Base-by-base conservation (phyloP, 2,329 filamentous ascomycete genomes). In the Cryphonectria parasitica region DNA sequence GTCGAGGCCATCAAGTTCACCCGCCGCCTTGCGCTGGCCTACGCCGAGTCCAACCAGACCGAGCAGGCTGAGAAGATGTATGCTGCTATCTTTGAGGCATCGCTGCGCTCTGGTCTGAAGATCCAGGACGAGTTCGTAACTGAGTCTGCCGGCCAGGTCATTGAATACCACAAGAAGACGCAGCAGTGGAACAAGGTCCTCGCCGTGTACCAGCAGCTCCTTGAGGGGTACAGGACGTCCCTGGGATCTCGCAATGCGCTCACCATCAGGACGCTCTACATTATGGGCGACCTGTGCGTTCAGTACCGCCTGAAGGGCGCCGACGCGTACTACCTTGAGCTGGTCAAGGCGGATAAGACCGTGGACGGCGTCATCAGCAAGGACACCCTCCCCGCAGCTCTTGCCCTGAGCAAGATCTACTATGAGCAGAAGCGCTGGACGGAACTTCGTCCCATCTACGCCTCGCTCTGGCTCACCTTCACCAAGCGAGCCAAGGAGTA, bases 381-480 rank as follows among this genome's bases (percentile, higher is more conserved):
- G 28, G 77, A 80, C 69, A 80, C 82, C 0, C 74, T 83, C 39
- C 80, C 81, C 63, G 83, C 83, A 13, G 78, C 81, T 28, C 74
- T 81, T 31, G 78, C 82, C 45, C 80, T 84, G 1, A 79, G 79
- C 13, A 80, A 80, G 64, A 80, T 82, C 15, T 84, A 85, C 75
- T 83, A 82, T 77, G 80, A 84, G 70, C 82, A 83, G 74, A 78
- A 79, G 52, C 79, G 81, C 65, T 83, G 82, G 70, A 77, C 78
- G 31, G 80, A 83, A 70, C 80, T 82, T 10, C 79, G 81, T 41
- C 79, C 77, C 15, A 76, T 82, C n/a, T 85, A 81, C 71, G 73
- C 76, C 10, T 77, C 82, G 19, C 75, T 85, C 28, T 85, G 83
- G 83, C 77, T 79, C 63, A 84, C 82, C 0, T 83, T 82, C 67